Base-by-base conservation (phyloP, 1,284 basidiomycete species). In the Phellopilus nigrolimitatus region DNA sequence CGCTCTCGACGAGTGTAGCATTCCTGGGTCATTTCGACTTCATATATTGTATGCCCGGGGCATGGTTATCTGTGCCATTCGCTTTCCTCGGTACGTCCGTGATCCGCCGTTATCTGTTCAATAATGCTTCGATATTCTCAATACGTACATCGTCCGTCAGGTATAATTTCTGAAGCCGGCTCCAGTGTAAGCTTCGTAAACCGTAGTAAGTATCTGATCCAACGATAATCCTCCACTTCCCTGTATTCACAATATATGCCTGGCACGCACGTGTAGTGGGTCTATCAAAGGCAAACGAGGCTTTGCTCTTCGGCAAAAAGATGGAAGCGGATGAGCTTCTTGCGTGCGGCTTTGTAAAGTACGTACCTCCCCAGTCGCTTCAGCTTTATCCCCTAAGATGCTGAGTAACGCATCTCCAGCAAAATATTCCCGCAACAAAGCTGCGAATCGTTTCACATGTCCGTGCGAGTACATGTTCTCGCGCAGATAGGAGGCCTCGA, bases 1-100 rank as follows among this genome's bases (percentile, higher is more conserved):
- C 47, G 15, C 19, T 28, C 24, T 12, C 24, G 9, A 45, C 33
- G 43, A 25, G 28, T 41, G 3, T 58, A 85, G 84, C 83, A 1
- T 78, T 84, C 58, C 66, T 87, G 21, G 83, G 84, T 1, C 75
- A 84, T 54, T 85, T 85, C 58, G 84, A 88, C 60, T 84, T 87
- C 60, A 82, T 87, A 22, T 87, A 84, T 56, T 72, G 76, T n/a
- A 64, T 85, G 55, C 79, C 80, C 1, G 68, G 73, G 50, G 73
- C 68, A 1, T 87, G 81, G 80, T 62, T 87, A 9, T 76, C 76
- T 24, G 70, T 79, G 0, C 84, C 82, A 0, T 87, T 87, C 59
- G 73, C 82, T 0, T 84, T 84, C 59, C 60, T 87, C n/a, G 84
- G 82, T 80, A 19, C 45, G 71, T 62, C n/a, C n/a, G 4, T 28